These are phyloP conservation scores for Notholithocarpus densiflorus DNA, from an alignment of 306 rosid genomes.

Conservation along the genomic window DNA sequence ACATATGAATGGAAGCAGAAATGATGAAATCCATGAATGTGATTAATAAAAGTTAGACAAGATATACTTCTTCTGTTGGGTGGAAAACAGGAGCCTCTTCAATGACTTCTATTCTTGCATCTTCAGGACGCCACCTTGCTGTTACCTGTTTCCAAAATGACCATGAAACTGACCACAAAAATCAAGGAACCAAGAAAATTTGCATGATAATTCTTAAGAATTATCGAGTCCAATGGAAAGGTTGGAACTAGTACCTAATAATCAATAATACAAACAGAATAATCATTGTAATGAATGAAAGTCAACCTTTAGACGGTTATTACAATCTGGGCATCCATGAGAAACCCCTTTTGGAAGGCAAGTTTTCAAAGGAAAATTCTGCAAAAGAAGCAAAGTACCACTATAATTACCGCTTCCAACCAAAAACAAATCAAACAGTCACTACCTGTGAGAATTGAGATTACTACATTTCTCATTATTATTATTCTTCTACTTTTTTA, in stretches of 20 bases:
- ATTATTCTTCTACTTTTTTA: no score
- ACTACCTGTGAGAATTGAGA: background rate
- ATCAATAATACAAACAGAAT: slow-evolving; percentile 12
- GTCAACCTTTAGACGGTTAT: slow-evolving; percentile 57
- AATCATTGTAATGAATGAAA: slow-evolving; percentile 12
- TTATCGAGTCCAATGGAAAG: slow-evolving; percentile 23
- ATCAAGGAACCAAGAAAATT: slow-evolving; percentile 2
- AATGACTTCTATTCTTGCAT: slow-evolving; percentile 49
- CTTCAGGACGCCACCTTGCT: slow-evolving; percentile 78
- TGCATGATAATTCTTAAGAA: slow-evolving; percentile 3
- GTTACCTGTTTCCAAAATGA: slow-evolving; percentile 57
- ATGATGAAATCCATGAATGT: slow-evolving; percentile 1
- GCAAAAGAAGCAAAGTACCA: slow-evolving; percentile 8
- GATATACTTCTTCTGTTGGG: slow-evolving; percentile 80
- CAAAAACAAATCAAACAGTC: background rate
- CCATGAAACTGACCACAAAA: slow-evolving; percentile 3
- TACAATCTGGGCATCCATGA: slow-evolving; percentile 60
- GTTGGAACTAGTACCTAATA: slow-evolving; percentile 14
- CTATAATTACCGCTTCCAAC: background rate
- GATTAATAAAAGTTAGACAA: slow-evolving; percentile 17
- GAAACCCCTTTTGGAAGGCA: slow-evolving; percentile 58
- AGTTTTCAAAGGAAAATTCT: slow-evolving; percentile 42
- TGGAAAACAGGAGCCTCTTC: slow-evolving; percentile 64
- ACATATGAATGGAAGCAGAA: slow-evolving; percentile 18
- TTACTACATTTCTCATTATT: background rate